Evolutionary conservation across 768 basidiomycete species (phyloP).

Genomic region (Roridomyces roridus): DNA sequence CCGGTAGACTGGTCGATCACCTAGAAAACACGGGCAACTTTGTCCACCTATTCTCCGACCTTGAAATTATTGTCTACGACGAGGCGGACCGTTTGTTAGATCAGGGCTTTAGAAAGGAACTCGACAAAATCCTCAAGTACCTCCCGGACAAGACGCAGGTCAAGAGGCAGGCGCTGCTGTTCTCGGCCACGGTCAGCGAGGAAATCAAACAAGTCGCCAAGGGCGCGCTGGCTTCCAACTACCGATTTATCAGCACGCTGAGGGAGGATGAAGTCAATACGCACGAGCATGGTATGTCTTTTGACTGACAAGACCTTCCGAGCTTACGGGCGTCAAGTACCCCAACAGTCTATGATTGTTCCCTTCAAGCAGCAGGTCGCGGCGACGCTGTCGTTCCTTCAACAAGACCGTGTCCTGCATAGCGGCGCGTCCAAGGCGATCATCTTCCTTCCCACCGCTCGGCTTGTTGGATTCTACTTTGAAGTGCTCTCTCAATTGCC

Average conservation of each 20-base stretch:
- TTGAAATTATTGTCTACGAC: conserved; percentile 64
- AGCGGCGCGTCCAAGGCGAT: conserved; percentile 50
- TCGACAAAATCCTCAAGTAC: conserved; percentile 63
- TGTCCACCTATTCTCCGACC: conserved; percentile 38
- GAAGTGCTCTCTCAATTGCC: conserved; percentile 22
- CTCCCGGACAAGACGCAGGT: conserved; percentile 52
- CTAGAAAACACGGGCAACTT: conserved; percentile 53
- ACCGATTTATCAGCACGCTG: conserved; percentile 64
- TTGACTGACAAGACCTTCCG: neutral
- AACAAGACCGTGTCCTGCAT: conserved; percentile 38
- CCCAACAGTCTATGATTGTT: conserved; percentile 51
- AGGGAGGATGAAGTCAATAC: conserved; percentile 62
- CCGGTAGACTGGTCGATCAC: conserved; percentile 78
- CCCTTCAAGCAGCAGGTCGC: conserved; percentile 50
- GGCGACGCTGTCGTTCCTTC: conserved; percentile 45
- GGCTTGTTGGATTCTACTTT: conserved; percentile 30
- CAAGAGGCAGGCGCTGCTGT: conserved; percentile 70
- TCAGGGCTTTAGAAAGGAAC: conserved; percentile 71
- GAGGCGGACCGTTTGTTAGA: conserved; percentile 81
- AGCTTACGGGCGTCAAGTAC: conserved; percentile 35
- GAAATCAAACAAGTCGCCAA: conserved; percentile 59
- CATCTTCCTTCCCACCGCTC: conserved; percentile 73
- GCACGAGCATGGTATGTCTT: conserved; percentile 59
- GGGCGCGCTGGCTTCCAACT: conserved; percentile 31
- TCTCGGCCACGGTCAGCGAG: conserved; percentile 78